Percentiles rank a stretch among this genome's conserved stretches.
These are phyloP conservation scores for Albifimbria verrucaria DNA, from an alignment of 2,329 filamentous ascomycete genomes.

Conservation along the genomic window DNA sequence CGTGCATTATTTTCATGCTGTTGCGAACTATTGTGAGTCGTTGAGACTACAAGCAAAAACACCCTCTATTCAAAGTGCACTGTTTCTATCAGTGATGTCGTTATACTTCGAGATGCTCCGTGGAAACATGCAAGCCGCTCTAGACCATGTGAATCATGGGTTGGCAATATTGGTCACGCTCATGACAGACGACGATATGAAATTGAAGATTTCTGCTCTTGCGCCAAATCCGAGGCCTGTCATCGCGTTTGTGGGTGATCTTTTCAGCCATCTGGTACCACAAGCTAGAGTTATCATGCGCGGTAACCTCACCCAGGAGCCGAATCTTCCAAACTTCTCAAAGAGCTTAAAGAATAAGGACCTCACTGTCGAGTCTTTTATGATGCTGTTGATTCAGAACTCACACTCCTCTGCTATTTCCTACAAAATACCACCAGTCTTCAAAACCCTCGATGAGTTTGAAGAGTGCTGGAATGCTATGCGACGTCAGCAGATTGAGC, in stretches of 20 bases:
- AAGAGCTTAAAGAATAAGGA: constrained; percentile 11
- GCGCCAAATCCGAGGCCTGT: constrained; percentile 18
- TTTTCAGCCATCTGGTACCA: constrained; percentile 11
- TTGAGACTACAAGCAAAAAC: constrained; percentile 25
- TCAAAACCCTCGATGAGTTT: constrained; percentile 16
- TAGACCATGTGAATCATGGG: constrained; percentile 33
- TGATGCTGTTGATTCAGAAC: constrained; percentile 8
- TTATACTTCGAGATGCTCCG: constrained; percentile 28
- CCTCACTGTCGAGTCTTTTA: constrained; percentile 15
- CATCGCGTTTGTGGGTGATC: constrained; percentile 11
- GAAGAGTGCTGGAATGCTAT: constrained; percentile 12
- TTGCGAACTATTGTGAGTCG: constrained; percentile 31
- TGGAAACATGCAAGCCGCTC: constrained; percentile 24
- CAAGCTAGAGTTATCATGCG: constrained; percentile 13
- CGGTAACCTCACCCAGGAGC: constrained; percentile 7
- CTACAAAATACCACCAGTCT: constrained; percentile 4
- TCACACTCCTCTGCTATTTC: constrained; percentile 5
- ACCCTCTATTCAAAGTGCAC: constrained; percentile 21
- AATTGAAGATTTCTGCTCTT: constrained; percentile 6
- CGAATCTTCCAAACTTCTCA: constrained; percentile 14
- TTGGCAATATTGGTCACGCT: constrained; percentile 28
- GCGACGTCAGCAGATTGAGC: constrained; percentile 1
- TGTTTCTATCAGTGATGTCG: constrained; percentile 28
- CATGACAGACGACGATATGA: constrained; percentile 19
- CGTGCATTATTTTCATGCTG: constrained; percentile 25